Evolutionary conservation across 257 asterid genomes (phyloP), one percentile per base, ranked within the genome.

Genomic region (Petunia axillaris): DNA sequence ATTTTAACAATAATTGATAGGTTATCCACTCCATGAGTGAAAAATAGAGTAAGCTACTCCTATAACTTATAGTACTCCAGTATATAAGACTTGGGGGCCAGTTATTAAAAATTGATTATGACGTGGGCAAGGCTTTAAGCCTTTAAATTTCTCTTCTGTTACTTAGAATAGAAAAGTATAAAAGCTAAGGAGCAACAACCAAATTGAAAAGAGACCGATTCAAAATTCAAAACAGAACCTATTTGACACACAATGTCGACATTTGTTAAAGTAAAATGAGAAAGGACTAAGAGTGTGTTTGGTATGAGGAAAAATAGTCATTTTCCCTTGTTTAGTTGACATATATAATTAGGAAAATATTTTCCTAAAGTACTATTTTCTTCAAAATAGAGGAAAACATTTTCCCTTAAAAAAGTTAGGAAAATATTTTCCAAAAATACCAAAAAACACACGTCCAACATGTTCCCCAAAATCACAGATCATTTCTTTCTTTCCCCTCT

Each of bases 241-340:
- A 37, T 52, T 44, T 38, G 50, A 52, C 81, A 64, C 81, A 64
- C 41, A 75, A 81, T 81, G 84, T 75, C 77, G 77, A 81, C 84
- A 81, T 75, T 53, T 15, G 4, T 75, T 81, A 36, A 70, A 15
- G 25, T 41, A 14, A 55, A 9, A 75, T 11, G 48, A 52, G 64
- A 75, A n/a, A 8, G 7, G 11, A 36, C 6, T 2, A 10, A 13
- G 25, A 25, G 25, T 25, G 25, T 25, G 25, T 25, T 25, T 25
- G 25, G 25, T 25, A 25, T 25, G 25, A 25, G 25, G 25, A 25
- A 25, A 25, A 25, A 25, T 25, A 25, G 25, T 0, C 25, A 25
- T 25, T 25, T 25, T 25, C 25, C 25, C 25, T 25, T 25, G 25
- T 25, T 25, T 25, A 0, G 25, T 25, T 25, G 25, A 25, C 25